Evolutionary conservation across 768 basidiomycete species (phyloP), one percentile per base, ranked within the genome.

Genomic region (Rhodotorula graminis): DNA sequence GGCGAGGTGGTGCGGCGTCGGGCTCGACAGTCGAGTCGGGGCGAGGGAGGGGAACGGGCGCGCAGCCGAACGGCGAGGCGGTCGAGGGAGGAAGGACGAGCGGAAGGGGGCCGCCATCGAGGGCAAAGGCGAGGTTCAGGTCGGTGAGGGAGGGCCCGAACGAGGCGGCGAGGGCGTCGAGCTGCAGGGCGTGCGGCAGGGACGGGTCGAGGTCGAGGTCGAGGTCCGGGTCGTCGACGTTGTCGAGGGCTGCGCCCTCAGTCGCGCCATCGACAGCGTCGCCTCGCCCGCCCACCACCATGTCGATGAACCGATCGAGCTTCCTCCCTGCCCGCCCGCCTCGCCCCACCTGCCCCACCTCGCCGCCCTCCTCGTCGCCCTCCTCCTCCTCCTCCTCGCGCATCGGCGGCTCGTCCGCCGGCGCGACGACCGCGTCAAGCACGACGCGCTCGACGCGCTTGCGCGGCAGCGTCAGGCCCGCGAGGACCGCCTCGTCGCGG

Each of bases 401-500:
- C 3, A 10, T 0, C 57, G 40, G 58, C 25, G 10, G 37, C 58
- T 23, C 37, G 18, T 25, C 58, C 23, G 25, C 23, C 27, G 19
- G 18, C 23, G 31, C 21, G 7, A 15, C 40, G 3, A 9, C 9
- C 42, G 19, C 59, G 4, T 15, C 42, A 10, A 25, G 9, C 59
- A 14, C n/a, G 33, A 57, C 27, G 25, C 42, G 23, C 25, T 60
- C 59, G 25, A 15, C 18, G n/a, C 23, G 3, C 40, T 29, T 40
- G 33, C 16, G 9, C 49, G 63, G 62, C 19, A 8, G 50, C 27
- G 50, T 6, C 50, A 76, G 14, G 9, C 70, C 46, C 50, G 64
- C 56, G 44, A 78, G 60, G 18, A 78, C 76, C 23, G 56, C 57
- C 12, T 50, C 58, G 44, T 78, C 78, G 33, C 63, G 49, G 9